Base-by-base conservation (phyloP, 176 grass and related monocot species). In the Eremochloa ophiuroides region DNA sequence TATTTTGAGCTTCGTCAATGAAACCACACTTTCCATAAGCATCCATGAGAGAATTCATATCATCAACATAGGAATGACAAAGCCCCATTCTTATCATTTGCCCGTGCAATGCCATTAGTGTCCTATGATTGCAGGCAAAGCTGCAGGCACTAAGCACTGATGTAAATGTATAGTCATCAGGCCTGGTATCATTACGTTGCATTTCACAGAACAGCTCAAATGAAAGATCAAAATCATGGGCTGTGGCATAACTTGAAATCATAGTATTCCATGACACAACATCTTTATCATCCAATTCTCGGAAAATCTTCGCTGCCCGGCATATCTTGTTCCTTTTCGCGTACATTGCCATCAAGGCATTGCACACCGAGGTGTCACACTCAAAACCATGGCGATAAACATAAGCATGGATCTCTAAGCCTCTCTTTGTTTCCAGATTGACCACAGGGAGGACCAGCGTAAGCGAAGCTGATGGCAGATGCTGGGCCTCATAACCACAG, bases 291-390 rank as follows among this genome's bases (percentile, higher is more conserved):
- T 39, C 40, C 31, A 73, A 28, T 15, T 35, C 71, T 74, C 0
- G 86, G 40, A 91, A 85, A 77, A 91, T 79, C 66, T 47, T 91
- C 27, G 81, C 66, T 31, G 77, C 65, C 7, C 38, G 55, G 15
- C 50, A 7, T 27, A 47, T 79, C 29, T 83, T 37, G 35, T 68
- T 72, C 79, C 82, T 72, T 74, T 68, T 82, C 4, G 85, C 76
- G 82, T 88, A 91, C 89, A 91, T 91, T 73, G 89, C 75, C 82
- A 91, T 88, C 33, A 91, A 78, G 22, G 89, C 85, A 75, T 91
- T 91, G 79, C 82, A 76, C 1, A 88, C 82, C 5, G 64, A 88
- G 16, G 86, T 88, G 61, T 74, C 66, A 53, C 40, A 62, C 62
- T 85, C 85, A 41, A 91, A 76, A 35, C 86, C 83, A 51, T 62